These are phyloP conservation scores for Zygosaccharomyces pseudobailii DNA, from an alignment of 1,139 yeast species.

Conservation along the genomic window DNA sequence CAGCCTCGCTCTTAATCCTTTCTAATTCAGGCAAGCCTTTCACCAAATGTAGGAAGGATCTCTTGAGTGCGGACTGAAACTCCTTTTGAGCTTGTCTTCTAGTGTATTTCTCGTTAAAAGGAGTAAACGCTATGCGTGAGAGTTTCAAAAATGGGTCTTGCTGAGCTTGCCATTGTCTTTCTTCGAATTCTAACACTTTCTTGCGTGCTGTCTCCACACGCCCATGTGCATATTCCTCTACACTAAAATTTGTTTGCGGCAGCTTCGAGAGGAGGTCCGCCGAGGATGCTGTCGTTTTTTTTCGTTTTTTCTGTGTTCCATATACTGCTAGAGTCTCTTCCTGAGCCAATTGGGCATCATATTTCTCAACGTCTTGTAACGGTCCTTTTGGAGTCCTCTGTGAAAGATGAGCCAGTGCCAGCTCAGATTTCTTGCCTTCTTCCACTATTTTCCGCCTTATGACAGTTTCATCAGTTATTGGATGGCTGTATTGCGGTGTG, in stretches of 20 bases:
- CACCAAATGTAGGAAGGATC: slow-evolving; percentile 14
- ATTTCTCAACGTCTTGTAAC: not conserved
- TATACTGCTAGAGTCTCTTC: slow-evolving; percentile 21
- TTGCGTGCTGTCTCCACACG: slow-evolving; percentile 37
- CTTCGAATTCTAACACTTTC: slow-evolving; percentile 31
- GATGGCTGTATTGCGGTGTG: slow-evolving; percentile 61
- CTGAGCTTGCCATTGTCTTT: slow-evolving; percentile 25
- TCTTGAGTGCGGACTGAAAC: slow-evolving; percentile 9
- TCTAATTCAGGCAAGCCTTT: slow-evolving; percentile 13
- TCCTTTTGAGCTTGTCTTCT: slow-evolving; percentile 14
- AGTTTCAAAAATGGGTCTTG: slow-evolving; percentile 28
- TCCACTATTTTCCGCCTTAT: slow-evolving; percentile 67
- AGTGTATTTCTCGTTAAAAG: slow-evolving; percentile 12
- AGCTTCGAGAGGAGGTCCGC: slow-evolving; percentile 15
- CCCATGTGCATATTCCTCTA: slow-evolving; percentile 50
- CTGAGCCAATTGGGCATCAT: slow-evolving; percentile 11
- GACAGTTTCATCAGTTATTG: slow-evolving; percentile 66
- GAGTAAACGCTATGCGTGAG: slow-evolving; percentile 16
- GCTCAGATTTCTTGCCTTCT: slow-evolving; percentile 77
- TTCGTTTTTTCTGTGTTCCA: slow-evolving; percentile 9
- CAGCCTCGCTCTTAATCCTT: slow-evolving; percentile 12
- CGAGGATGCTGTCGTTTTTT: slow-evolving; percentile 6
- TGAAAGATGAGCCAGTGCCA: slow-evolving; percentile 60
- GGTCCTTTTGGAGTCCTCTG: not conserved
- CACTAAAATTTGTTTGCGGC: slow-evolving; percentile 42